phyloP scores from a whole-genome alignment of 2,329 filamentous ascomycete species.

The Teratosphaeria destructans region DNA sequence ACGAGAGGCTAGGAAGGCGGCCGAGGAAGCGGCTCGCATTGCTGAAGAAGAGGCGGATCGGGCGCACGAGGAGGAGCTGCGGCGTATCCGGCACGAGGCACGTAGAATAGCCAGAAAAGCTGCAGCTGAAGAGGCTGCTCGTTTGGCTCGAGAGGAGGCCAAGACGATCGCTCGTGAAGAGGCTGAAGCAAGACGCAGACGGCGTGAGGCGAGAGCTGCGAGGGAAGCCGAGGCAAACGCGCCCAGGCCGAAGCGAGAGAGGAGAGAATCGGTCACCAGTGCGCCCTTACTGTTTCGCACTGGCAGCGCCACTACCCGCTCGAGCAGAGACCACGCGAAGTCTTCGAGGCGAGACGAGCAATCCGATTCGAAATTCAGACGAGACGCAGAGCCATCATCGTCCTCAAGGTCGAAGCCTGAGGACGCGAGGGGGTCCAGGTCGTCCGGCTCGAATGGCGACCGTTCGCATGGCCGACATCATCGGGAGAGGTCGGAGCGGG shows the following conservation, averaged over 20 bases:
- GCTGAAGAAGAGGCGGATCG: constrained; percentile 11
- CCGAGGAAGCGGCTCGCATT: constrained; percentile 12
- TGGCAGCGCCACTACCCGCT: not conserved
- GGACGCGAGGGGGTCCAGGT: not conserved
- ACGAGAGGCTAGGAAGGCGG: constrained; percentile 11
- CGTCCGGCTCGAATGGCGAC: constrained; percentile 3
- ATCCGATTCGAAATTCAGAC: not conserved
- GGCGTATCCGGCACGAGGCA: constrained; percentile 16
- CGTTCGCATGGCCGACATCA: constrained; percentile 3
- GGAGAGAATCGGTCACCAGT: constrained; percentile 4
- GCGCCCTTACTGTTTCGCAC: constrained; percentile 5
- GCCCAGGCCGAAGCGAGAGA: not conserved
- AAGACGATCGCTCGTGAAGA: constrained; percentile 10
- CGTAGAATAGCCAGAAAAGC: constrained; percentile 15
- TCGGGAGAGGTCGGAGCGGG: constrained; percentile 2
- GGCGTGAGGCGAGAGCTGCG: constrained; percentile 5
- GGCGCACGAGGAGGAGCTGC: constrained; percentile 17
- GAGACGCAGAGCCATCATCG: not conserved
- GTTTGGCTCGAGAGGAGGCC: constrained; percentile 13
- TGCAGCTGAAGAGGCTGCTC: constrained; percentile 13
- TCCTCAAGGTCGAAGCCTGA: not conserved
- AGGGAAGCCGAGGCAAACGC: constrained; percentile 15
- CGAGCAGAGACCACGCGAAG: not conserved
- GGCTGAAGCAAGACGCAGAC: constrained; percentile 10
- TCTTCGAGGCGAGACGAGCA: not conserved